Evolutionary conservation across 768 basidiomycete genomes (phyloP), one percentile per base, ranked within the genome.

Genomic region (Cubamyces lactineus): DNA sequence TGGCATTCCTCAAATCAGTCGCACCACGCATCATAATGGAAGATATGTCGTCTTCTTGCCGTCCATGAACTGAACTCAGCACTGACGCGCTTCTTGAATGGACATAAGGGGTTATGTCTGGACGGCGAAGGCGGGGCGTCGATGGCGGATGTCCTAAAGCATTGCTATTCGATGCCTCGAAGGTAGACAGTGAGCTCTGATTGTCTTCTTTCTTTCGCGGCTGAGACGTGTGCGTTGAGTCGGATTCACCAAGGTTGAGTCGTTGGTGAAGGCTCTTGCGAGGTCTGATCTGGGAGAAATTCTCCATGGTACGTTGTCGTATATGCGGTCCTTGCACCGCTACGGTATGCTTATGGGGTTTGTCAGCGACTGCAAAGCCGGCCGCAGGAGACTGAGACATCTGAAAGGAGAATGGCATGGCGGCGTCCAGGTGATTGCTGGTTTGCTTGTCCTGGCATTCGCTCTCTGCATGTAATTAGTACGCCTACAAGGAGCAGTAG

Each of bases 11-110:
- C 5, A 72, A 45, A 43, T 72, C 67, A 0, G 65, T 68, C 12
- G 70, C 70, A 7, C 70, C 70, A 11, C 70, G 67, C 71, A 72
- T 72, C 71, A 72, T 70, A 47, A 71, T 62, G 6, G 67, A 57
- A 0, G 71, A 70, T n/a, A 72, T 62, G 51, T 72, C 71, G 47
- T 72, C 71, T 0, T 71, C 70, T 41, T 61, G 69, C 6, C 66
- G 42, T 5, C 53, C 67, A 12, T 49, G 49, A 3, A 45, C 41
- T 0, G 67, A 68, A 42, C 69, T 70, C 21, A 63, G 46, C 0
- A 69, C 66, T 8, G 71, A 72, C 1, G 62, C 69, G 23, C 71
- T 72, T 50, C 69, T 61, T 13, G 69, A 70, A 6, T 57, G 65
- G 7, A 39, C 39, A 9, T 47, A 40, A 17, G 43, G 43, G 3